Percentiles rank a stretch among this genome's conserved stretches.
Conservation (phyloP, 192 early-diverging fungal genomes). For the Rhizoclosmatium globosum region DNA sequence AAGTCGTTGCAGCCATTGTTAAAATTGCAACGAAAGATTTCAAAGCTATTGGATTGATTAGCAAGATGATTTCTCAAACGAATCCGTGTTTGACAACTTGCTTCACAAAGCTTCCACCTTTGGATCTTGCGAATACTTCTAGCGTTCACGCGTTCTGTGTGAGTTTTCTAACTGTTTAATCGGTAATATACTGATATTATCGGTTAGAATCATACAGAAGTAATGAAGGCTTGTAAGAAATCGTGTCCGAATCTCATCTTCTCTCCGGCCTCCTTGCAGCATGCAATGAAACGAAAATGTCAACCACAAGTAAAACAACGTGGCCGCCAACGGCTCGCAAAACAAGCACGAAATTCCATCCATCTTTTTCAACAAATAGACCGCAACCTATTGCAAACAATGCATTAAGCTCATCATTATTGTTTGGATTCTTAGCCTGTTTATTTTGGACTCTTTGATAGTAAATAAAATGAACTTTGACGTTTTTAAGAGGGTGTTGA, state of each 20-base stretch:
- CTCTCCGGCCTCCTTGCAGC: background rate
- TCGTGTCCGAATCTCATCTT: background rate
- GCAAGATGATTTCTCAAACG: background rate
- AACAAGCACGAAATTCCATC: no score
- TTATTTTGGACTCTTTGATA: no score
- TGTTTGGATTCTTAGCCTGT: no score
- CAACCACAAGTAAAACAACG: background rate
- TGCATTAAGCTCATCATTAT: no score
- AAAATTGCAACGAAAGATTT: background rate
- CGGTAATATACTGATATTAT: no score
- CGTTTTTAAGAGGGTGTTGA: no score
- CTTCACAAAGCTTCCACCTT: background rate
- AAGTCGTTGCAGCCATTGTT: background rate
- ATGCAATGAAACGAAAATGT: background rate
- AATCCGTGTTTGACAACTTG: background rate
- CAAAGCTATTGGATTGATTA: background rate
- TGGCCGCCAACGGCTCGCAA: no score
- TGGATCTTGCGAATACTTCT: background rate
- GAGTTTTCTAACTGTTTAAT: background rate
- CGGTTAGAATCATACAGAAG: background rate
- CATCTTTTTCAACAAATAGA: no score
- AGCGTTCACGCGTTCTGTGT: background rate
- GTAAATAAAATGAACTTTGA: no score
- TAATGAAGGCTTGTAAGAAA: background rate
- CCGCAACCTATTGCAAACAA: no score